Conservation (phyloP, 2,329 filamentous ascomycete genomes). For the Stachybotrys chlorohalonatus region DNA sequence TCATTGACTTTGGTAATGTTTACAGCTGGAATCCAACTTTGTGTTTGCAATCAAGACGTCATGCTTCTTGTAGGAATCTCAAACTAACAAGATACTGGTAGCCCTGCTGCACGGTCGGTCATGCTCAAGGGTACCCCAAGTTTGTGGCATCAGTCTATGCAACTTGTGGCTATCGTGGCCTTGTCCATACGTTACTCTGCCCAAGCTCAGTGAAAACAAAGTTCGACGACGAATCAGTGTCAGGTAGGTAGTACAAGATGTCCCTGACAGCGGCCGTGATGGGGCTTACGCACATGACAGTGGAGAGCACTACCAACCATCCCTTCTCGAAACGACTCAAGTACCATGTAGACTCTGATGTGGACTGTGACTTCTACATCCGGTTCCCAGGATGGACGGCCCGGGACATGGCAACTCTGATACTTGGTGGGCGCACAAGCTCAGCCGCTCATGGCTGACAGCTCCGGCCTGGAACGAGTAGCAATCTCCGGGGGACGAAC, state of each 20-base stretch:
- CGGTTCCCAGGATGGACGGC: constrained; percentile 11
- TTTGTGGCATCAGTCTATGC: constrained; percentile 26
- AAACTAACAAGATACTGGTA: constrained; percentile 1
- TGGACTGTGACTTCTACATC: constrained; percentile 12
- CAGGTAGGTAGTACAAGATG: not conserved
- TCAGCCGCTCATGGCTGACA: not conserved
- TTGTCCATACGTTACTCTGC: constrained; percentile 37
- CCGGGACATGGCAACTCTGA: too few relatives aligned
- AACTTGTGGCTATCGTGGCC: constrained; percentile 25
- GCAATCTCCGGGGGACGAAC: constrained; percentile 3
- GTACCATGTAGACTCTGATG: constrained; percentile 15
- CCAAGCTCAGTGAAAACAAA: constrained; percentile 28
- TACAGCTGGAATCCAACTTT: constrained; percentile 35
- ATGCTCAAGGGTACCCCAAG: constrained; percentile 44
- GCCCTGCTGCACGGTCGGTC: constrained; percentile 46
- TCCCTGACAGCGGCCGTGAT: constrained; percentile 2
- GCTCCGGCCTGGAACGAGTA: not conserved
- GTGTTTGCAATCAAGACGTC: constrained; percentile 1
- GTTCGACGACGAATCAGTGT: constrained; percentile 1
- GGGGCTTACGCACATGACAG: constrained; percentile 11
- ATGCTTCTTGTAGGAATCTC: too few relatives aligned
- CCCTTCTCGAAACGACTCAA: constrained; percentile 18
- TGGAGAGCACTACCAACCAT: constrained; percentile 37
- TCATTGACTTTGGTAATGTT: constrained; percentile 7
- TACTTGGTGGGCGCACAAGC: too few relatives aligned